Base-by-base conservation (phyloP, 805 yeast species). In the Myxozyma sirexii region DNA sequence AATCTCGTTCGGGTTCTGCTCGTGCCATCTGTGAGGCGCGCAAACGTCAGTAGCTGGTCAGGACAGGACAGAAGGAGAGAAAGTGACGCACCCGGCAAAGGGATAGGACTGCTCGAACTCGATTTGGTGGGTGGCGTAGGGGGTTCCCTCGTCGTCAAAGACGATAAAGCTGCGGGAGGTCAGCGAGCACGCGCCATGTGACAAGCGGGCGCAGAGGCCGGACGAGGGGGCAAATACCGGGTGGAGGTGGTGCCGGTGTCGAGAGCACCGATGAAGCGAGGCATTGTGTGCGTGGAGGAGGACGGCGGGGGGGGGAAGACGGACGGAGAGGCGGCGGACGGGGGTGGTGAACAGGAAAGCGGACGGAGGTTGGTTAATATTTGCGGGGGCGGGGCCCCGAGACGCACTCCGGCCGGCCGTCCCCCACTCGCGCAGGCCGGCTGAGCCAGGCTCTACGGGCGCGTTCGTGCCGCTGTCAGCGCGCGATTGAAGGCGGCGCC, bases 151-250 rank as follows among this genome's bases (percentile, higher is more conserved):
- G 64, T 81, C 80, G 69, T 84, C 79, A 76, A 92, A 93, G 50
- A 90, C 79, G 60, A 92, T 92, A 43, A 88, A 92, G 68, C 98
- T 81, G 23, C 97, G 88, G 21, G 96, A 88, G 1, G 97, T 91
- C 17, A n/a, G 35, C 24, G 45, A 10, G 23, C 41, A 29, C 38
- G 13, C 13, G 24, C n/a, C 45, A 23, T 31, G 38, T 21, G 39
- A 21, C 33, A 24, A 35, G 37, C 44, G 54, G n/a, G 33, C 4
- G 23, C 51, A 17, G 35, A n/a, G n/a, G n/a, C 19, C 17, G 39
- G 23, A 19, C 42, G 13, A 21, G 35, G 48, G 24, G 23, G 31
- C 23, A 37, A 8, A 19, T 19, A n/a, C 64, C 65, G 35, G 26
- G 65, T 60, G 27, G 65, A 62, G 19, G 66, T 62, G n/a, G 66